A percentile compares a stretch with the other conserved stretches of the same genome.
phyloP scores from a whole-genome alignment of 129 eudicot genomes.

The Daucus carota region DH1_v3.0 NC_030381.2:46392501-46393000 shows the following conservation, averaged over 20 bases:
- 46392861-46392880: slow-evolving; percentile 42
- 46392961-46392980: slow-evolving; percentile 66
- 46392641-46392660: not conserved
- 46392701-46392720: not conserved
- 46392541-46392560: slow-evolving; percentile 96
- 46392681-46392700: not conserved
- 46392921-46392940: not conserved
- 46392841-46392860: slow-evolving; percentile 92
- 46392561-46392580: slow-evolving; percentile 98
- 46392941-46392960: slow-evolving; percentile 4
- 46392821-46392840: slow-evolving; percentile 85
- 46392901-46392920: slow-evolving; percentile 9
- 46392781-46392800: not conserved
- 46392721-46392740: not conserved
- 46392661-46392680: not conserved
- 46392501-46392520: slow-evolving; percentile 80
- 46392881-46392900: slow-evolving; percentile 4
- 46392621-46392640: not conserved
- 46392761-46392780: not conserved
- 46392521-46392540: slow-evolving; percentile 87
- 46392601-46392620: not conserved
- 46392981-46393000: slow-evolving; percentile 50
- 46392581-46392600: slow-evolving; percentile 5
- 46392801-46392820: slow-evolving; percentile 37
- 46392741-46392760: not conserved